Evolutionary conservation across 2,329 filamentous ascomycete genomes (phyloP).

Genomic region (Neofusicoccum sp.): DNA sequence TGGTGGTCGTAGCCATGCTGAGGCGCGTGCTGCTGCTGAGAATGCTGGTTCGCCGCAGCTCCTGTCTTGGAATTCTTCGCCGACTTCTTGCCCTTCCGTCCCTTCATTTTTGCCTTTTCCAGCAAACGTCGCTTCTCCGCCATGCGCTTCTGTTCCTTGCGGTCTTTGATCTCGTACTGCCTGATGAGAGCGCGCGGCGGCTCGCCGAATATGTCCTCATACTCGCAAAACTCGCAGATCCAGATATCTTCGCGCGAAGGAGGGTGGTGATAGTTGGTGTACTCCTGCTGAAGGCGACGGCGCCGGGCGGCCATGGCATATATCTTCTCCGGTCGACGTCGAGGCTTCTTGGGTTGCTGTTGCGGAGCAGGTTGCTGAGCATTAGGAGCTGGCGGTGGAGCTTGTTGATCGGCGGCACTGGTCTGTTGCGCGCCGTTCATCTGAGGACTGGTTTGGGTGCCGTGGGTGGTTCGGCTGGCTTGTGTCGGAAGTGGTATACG

Average conservation of each 20-base stretch:
- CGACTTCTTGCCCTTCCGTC: constrained; percentile 81
- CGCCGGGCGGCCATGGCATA: constrained; percentile 73
- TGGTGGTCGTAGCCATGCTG: constrained; percentile 14
- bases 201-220: constrained; percentile 89
- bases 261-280: constrained; percentile 72
- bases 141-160: constrained; percentile 75
- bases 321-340: constrained; percentile 64
- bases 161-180: constrained; percentile 92
- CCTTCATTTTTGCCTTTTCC: constrained; percentile 93
- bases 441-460: constrained; percentile 56
- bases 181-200: constrained; percentile 82
- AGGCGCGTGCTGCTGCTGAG: constrained; percentile 8
- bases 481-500: constrained; percentile 19
- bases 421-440: constrained; percentile 41
- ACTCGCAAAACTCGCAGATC: constrained; percentile 98
- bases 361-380: constrained; percentile 32
- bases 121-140: constrained; percentile 81
- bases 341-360: constrained; percentile 58
- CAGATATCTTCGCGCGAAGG: constrained; percentile 73
- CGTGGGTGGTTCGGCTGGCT: constrained; percentile 45
- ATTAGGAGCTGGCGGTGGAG: constrained; percentile 38
- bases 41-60: constrained; percentile 19
- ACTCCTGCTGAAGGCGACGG: constrained; percentile 73
- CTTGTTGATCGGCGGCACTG: constrained; percentile 24
- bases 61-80: constrained; percentile 57